phyloP scores from a whole-genome alignment of 139 green algal species.

The Marvania coccoides region DNA sequence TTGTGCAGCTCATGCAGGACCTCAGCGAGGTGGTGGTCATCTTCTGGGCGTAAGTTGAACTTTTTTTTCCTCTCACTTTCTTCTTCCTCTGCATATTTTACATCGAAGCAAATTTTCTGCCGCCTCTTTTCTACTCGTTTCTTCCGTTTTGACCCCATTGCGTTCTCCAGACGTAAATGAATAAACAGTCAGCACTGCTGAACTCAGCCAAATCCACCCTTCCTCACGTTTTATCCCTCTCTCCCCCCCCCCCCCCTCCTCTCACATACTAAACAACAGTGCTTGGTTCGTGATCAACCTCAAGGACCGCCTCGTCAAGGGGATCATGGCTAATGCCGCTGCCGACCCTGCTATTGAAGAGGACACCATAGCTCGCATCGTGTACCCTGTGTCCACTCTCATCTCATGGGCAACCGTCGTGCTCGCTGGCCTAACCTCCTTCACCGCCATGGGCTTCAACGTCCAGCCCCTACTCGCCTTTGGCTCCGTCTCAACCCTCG shows the following conservation, averaged over 20 bases:
- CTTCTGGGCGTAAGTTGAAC: slow-evolving; percentile 5
- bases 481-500: slow-evolving; percentile 4
- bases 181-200: no score
- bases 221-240: no score
- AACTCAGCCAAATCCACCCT: no score
- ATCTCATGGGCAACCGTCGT: slow-evolving; percentile 17
- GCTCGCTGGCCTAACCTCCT: not conserved
- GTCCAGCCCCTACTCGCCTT: slow-evolving; percentile 11
- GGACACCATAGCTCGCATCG: not conserved
- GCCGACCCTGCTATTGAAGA: not conserved
- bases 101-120: no score
- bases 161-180: no score
- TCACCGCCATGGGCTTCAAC: slow-evolving; percentile 17
- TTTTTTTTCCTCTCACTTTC: not conserved
- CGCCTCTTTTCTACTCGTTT: no score
- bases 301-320: slow-evolving; percentile 1
- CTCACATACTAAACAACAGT: not conserved
- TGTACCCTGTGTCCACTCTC: slow-evolving; percentile 9
- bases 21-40: slow-evolving; percentile 20
- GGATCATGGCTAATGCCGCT: not conserved
- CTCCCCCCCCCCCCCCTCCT: not conserved
- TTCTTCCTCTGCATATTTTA: no score
- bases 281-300: slow-evolving; percentile 10
- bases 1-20: not conserved
- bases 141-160: no score